These are phyloP conservation scores for Arthrobotrys megalospora DNA, from an alignment of 2,329 filamentous ascomycete species.

Conservation along the genomic window DNA sequence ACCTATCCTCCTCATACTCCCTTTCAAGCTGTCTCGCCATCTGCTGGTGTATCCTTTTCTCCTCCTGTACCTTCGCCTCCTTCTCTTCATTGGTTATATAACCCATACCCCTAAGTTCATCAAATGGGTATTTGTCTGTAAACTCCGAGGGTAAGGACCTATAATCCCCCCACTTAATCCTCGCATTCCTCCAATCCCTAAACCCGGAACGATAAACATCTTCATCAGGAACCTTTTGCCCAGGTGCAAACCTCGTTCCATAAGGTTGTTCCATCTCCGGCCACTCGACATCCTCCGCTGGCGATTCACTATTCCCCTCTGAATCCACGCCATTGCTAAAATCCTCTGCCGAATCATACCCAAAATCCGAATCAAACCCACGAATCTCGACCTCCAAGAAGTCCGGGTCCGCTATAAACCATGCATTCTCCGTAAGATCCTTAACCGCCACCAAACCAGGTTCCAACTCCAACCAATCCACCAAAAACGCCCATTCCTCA, in stretches of 20 bases:
- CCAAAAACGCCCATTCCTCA: constrained; percentile 12
- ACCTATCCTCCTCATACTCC: background rate
- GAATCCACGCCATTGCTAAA: background rate
- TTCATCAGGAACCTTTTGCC: constrained; percentile 15
- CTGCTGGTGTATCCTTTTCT: background rate
- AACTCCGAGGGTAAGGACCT: constrained; percentile 5
- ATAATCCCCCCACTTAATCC: constrained; percentile 27
- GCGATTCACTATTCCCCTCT: background rate
- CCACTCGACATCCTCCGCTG: background rate
- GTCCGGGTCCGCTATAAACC: background rate
- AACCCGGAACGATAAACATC: constrained; percentile 2
- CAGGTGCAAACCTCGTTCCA: constrained; percentile 23
- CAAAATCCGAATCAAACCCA: constrained; percentile 26
- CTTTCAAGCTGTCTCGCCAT: background rate
- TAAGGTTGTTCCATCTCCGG: background rate
- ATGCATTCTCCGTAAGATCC: background rate
- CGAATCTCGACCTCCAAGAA: background rate
- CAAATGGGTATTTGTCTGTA: background rate
- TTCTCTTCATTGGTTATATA: constrained; percentile 22
- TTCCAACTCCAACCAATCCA: background rate
- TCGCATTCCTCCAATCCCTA: constrained; percentile 44
- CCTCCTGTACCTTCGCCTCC: background rate
- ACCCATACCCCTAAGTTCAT: constrained; percentile 27
- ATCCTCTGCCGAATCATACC: constrained; percentile 5
- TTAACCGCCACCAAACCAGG: background rate